Conservation (phyloP, 441 rosid species). For the Croton setiger region DNA sequence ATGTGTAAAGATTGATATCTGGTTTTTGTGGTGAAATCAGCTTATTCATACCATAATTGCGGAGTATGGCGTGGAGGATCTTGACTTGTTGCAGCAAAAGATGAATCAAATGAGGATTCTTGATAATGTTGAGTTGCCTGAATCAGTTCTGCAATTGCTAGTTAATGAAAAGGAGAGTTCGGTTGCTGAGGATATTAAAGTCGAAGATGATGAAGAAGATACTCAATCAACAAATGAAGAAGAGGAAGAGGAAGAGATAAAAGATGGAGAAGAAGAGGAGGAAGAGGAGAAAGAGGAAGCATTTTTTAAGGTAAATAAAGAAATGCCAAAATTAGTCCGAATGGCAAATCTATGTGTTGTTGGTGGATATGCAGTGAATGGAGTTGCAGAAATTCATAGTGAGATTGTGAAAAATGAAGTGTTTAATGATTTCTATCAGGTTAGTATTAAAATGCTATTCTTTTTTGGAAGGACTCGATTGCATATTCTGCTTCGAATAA, state of each 20-base stretch:
- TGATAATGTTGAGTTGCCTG: slow-evolving; percentile 41
- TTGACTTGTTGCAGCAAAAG: slow-evolving; percentile 32
- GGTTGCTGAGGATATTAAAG: slow-evolving; percentile 20
- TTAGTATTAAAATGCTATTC: slow-evolving; percentile 6
- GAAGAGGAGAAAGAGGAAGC: slow-evolving; percentile 20
- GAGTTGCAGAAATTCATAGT: slow-evolving; percentile 53
- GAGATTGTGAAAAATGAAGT: slow-evolving; percentile 50
- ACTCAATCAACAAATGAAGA: slow-evolving; percentile 23
- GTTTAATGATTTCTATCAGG: slow-evolving; percentile 46
- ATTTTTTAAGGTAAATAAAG: slow-evolving; percentile 28
- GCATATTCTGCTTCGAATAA: slow-evolving; percentile 3
- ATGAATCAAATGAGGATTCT: slow-evolving; percentile 44
- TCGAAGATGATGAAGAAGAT: slow-evolving; percentile 23
- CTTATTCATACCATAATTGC: slow-evolving; percentile 35
- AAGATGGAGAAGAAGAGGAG: slow-evolving; percentile 2
- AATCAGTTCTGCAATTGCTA: slow-evolving; percentile 28
- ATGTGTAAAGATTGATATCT: neutral
- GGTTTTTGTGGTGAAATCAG: slow-evolving; percentile 20
- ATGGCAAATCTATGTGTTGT: slow-evolving; percentile 50
- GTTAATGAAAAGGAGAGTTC: slow-evolving; percentile 25
- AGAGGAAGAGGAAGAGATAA: slow-evolving; percentile 19
- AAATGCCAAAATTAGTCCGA: slow-evolving; percentile 33
- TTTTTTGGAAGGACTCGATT: too few relatives aligned
- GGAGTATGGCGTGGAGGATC: slow-evolving; percentile 37
- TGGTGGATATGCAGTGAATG: slow-evolving; percentile 42